phyloP scores from a whole-genome alignment of 2,329 filamentous ascomycete species.

The Arthrobotrys megalospora region DNA sequence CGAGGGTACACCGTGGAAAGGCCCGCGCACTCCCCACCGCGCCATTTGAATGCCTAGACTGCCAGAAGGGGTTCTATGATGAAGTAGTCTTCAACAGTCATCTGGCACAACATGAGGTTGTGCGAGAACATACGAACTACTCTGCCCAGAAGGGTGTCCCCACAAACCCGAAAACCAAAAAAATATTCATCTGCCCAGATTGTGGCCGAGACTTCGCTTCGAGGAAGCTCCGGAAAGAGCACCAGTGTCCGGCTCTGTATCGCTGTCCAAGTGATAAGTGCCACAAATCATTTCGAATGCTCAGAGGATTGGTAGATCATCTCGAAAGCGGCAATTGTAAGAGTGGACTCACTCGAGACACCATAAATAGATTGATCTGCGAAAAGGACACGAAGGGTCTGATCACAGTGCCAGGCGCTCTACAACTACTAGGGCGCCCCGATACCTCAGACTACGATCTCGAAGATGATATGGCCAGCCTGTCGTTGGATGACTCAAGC shows the following conservation, averaged over 20 bases:
- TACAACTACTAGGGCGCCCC: neutral
- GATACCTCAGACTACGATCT: neutral
- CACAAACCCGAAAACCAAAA: constrained; percentile 6
- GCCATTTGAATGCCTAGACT: constrained; percentile 26
- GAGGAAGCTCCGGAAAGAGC: neutral
- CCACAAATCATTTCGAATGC: neutral
- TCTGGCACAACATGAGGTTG: constrained; percentile 2
- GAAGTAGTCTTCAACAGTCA: constrained; percentile 1
- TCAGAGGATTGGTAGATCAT: constrained; percentile 17
- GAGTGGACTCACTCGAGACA: constrained; percentile 13
- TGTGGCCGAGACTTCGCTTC: constrained; percentile 30
- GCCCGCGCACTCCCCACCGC: neutral
- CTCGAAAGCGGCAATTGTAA: constrained; percentile 41
- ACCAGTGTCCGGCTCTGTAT: constrained; percentile 18
- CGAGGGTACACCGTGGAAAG: no score
- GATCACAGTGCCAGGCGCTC: constrained; percentile 31
- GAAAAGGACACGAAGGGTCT: constrained; percentile 25
- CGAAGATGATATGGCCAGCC: neutral
- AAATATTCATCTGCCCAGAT: constrained; percentile 25
- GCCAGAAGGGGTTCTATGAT: constrained; percentile 11
- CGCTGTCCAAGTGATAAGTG: constrained; percentile 24
- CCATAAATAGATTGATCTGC: constrained; percentile 26
- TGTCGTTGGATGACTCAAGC: neutral
- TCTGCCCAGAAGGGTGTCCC: constrained; percentile 1
- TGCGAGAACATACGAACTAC: neutral